These are phyloP conservation scores for Pseudocercospora pini-densiflorae DNA, from an alignment of 2,329 filamentous ascomycete species.

Conservation along the genomic window DNA sequence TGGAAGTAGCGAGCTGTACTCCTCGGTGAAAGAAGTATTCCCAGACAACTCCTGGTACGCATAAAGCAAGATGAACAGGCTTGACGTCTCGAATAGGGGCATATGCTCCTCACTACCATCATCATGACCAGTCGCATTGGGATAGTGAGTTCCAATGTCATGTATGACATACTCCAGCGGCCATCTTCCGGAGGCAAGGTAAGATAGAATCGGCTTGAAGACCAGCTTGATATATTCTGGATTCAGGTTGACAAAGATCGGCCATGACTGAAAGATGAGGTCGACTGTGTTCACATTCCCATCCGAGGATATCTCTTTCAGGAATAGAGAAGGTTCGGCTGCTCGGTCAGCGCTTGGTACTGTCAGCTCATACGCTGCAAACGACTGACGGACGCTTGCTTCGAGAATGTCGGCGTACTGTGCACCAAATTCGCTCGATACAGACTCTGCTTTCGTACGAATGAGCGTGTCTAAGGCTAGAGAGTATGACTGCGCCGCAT, in stretches of 20 bases:
- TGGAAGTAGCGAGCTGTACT: slow-evolving; percentile 56
- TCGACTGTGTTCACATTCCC: slow-evolving; percentile 41
- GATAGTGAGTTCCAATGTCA: slow-evolving; percentile 34
- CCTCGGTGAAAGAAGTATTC: slow-evolving; percentile 53
- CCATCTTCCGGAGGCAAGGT: slow-evolving; percentile 32
- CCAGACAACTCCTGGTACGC: slow-evolving; percentile 60
- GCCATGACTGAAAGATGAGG: slow-evolving; percentile 39
- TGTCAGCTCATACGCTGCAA: slow-evolving; percentile 35
- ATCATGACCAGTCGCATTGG: slow-evolving; percentile 36
- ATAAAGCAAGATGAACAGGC: slow-evolving; percentile 59
- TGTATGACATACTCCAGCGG: slow-evolving; percentile 32
- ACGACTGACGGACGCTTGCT: slow-evolving; percentile 34
- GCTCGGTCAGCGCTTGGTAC: slow-evolving; percentile 28
- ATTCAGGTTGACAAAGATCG: slow-evolving; percentile 37
- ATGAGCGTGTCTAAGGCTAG: slow-evolving; percentile 28
- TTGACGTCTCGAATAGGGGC: slow-evolving; percentile 51
- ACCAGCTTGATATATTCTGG: slow-evolving; percentile 30
- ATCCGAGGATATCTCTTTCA: slow-evolving; percentile 60
- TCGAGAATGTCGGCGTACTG: slow-evolving; percentile 38
- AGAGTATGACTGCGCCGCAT: slow-evolving; percentile 21
- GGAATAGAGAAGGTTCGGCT: slow-evolving; percentile 45
- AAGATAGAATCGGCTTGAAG: slow-evolving; percentile 28
- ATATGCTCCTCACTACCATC: slow-evolving; percentile 55
- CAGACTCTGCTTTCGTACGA: slow-evolving; percentile 28
- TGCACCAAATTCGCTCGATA: slow-evolving; percentile 29